Base-by-base conservation (phyloP, 306 rosid genomes). In the Purshia tridentata region DNA sequence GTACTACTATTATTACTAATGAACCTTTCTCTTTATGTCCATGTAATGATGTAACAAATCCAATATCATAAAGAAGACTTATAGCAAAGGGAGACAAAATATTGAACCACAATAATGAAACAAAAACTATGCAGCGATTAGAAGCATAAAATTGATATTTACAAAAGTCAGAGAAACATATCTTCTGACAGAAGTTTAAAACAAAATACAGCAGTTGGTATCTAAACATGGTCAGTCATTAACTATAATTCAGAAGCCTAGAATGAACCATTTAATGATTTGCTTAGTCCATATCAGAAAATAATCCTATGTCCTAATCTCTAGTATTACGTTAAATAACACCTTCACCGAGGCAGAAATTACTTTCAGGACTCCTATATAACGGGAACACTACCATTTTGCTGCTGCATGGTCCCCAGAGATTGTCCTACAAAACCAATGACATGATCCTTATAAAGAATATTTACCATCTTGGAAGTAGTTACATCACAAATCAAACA, bases 321-420 rank as follows among this genome's bases (percentile, higher is more conserved):
- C 85, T 57, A 29, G 85, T 88, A 82, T 81, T 44, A 72, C 42
- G 85, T 74, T 82, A 87, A 79, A 35, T 89, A 82, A 81, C 86
- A 86, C 78, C 80, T 76, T 69, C 18, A 45, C 77, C 81, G 81
- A 75, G 76, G 68, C 78, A 80, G 88, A 86, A 85, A 83, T 42
- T 70, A 75, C 81, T 69, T 67, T 76, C 72, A 49, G 56, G 70
- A 68, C 53, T 81, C 65, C 88, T 90, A 91, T 81, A 82, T 77
- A 65, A 91, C 98, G 73, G 89, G 92, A 81, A 91, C 91, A 62
- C 89, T 79, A 65, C 91, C 93, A 59, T 84, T 89, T 81, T 87
- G 85, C 80, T 87, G 93, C 70, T 89, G 97, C 77, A 85, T 78
- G 72, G 89, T 70, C 69, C 85, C 86, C 80, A 90, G 71, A 14